Evolutionary conservation across 2,329 filamentous ascomycete genomes (phyloP).

Genomic region (Gremmenia infestans): DNA sequence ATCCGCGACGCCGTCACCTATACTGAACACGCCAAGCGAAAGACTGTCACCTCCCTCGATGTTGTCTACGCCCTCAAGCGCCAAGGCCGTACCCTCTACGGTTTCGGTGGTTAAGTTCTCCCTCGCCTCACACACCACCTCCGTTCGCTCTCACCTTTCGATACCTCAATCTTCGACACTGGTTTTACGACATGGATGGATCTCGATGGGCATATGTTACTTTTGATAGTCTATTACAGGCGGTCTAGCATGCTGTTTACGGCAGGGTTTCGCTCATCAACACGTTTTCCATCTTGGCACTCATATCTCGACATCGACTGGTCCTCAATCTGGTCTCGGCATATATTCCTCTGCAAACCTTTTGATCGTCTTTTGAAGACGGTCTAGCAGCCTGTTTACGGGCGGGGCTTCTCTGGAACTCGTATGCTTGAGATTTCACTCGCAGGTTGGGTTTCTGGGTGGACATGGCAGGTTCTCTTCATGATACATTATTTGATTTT

Average conservation of each 20-base stretch:
- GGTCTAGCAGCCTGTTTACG: slow-evolving; percentile 36
- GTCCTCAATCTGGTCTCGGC: slow-evolving; percentile 21
- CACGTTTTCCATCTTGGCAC: slow-evolving; percentile 8
- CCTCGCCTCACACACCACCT: slow-evolving; percentile 38
- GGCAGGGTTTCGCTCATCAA: slow-evolving; percentile 30
- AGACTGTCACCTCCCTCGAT: slow-evolving; percentile 63
- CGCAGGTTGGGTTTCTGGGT: slow-evolving; percentile 18
- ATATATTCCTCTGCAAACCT: slow-evolving; percentile 21
- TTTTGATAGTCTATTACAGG: slow-evolving; percentile 33
- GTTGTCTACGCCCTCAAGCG: slow-evolving; percentile 63
- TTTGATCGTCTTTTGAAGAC: slow-evolving; percentile 33
- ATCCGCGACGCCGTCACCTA: slow-evolving; percentile 49
- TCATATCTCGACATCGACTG: slow-evolving; percentile 16
- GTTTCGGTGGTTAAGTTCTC: slow-evolving; percentile 55
- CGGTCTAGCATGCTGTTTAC: slow-evolving; percentile 35
- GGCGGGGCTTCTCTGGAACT: slow-evolving; percentile 26
- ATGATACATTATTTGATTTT: slow-evolving; percentile 11
- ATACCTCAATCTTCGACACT: slow-evolving; percentile 16
- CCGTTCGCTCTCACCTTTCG: slow-evolving; percentile 20
- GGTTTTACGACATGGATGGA: slow-evolving; percentile 5
- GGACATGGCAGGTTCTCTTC: slow-evolving; percentile 8
- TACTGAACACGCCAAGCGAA: slow-evolving; percentile 73
- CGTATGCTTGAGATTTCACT: slow-evolving; percentile 15
- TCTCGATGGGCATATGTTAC: slow-evolving; percentile 26
- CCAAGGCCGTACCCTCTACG: slow-evolving; percentile 62